phyloP scores from a whole-genome alignment of 1,284 basidiomycete species.

The Sporisorium iseilematis-ciliati region DNA sequence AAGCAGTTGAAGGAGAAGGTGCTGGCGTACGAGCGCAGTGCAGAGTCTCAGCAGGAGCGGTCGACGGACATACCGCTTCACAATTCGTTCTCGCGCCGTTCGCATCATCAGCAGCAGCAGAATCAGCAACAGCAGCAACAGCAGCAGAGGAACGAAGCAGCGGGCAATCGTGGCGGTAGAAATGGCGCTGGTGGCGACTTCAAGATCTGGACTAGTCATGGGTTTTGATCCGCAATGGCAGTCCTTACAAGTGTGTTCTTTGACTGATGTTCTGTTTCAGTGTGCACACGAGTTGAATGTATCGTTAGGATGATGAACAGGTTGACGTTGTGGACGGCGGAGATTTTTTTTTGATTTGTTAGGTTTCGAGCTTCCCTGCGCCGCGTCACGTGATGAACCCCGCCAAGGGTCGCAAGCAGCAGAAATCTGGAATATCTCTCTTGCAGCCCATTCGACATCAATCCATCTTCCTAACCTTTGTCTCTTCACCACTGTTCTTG shows the following conservation, averaged over 20 bases:
- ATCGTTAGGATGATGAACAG: background rate
- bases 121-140: slow-evolving; percentile 19
- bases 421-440: slow-evolving; percentile 20
- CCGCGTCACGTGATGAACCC: slow-evolving; percentile 21
- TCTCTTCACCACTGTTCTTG: slow-evolving; percentile 1
- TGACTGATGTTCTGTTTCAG: background rate
- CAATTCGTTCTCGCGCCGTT: slow-evolving; percentile 10
- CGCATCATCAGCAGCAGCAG: slow-evolving; percentile 14
- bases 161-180: slow-evolving; percentile 3
- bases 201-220: slow-evolving; percentile 42
- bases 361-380: background rate
- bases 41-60: slow-evolving; percentile 28
- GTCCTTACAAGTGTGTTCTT: too few species aligned
- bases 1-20: slow-evolving; percentile 66
- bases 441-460: slow-evolving; percentile 14
- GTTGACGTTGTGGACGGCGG: background rate
- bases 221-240: slow-evolving; percentile 22
- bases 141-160: slow-evolving; percentile 8
- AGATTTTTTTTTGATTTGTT: slow-evolving; percentile 10
- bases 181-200: slow-evolving; percentile 23
- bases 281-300: background rate
- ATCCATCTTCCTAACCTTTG: slow-evolving; percentile 1
- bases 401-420: slow-evolving; percentile 23
- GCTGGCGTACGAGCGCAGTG: slow-evolving; percentile 71
- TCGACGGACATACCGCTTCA: slow-evolving; percentile 5